Conservation (phyloP, 352 stramenopile species). For the Globisporangium mamillatum region DNA sequence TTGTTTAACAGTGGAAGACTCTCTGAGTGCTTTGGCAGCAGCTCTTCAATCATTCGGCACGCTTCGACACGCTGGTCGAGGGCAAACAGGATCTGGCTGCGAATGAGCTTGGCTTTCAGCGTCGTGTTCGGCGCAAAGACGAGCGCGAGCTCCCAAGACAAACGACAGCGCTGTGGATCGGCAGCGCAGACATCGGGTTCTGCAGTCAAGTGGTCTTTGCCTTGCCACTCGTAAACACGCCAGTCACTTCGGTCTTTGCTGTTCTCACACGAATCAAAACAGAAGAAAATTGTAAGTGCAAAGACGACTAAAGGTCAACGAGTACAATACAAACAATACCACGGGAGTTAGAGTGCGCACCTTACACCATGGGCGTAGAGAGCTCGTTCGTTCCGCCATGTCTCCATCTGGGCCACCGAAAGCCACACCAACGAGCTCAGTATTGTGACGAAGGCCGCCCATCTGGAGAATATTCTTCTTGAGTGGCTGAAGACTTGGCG, state of each 20-base stretch:
- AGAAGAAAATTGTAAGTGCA: neutral
- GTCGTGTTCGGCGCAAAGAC: slow-evolving; percentile 25
- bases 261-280: neutral
- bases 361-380: slow-evolving; percentile 32
- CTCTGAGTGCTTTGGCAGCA: neutral
- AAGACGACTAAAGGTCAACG: neutral
- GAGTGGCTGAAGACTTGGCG: neutral
- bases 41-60: neutral
- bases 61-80: slow-evolving; percentile 3
- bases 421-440: slow-evolving; percentile 22
- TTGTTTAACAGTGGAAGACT: slow-evolving; percentile 32
- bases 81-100: slow-evolving; percentile 19
- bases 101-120: slow-evolving; percentile 29
- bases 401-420: slow-evolving; percentile 23
- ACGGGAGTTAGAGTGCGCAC: slow-evolving; percentile 5
- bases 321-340: neutral
- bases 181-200: slow-evolving; percentile 4
- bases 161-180: slow-evolving; percentile 16
- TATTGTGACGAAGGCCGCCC: slow-evolving; percentile 1
- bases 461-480: neutral
- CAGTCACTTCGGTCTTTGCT: slow-evolving; percentile 54
- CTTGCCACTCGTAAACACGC: slow-evolving; percentile 41
- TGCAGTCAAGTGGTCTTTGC: neutral
- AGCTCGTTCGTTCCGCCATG: slow-evolving; percentile 35
- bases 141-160: slow-evolving; percentile 24